Percentiles rank a stretch among this genome's conserved stretches.
These are phyloP conservation scores for Zymoseptoria passerinii DNA, from an alignment of 2,329 filamentous ascomycete species.

Conservation along the genomic window DNA sequence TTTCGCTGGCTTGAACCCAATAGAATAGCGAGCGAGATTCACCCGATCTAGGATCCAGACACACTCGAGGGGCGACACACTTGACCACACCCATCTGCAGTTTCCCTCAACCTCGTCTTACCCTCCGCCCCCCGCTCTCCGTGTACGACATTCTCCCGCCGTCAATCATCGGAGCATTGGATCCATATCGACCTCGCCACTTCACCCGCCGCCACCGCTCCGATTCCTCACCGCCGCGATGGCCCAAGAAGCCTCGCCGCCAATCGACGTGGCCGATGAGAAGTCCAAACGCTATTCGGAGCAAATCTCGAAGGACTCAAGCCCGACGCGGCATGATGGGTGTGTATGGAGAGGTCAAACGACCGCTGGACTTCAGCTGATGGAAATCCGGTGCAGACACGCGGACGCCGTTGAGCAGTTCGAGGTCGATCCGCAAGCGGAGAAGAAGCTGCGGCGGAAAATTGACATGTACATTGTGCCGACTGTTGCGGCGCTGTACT, in stretches of 20 bases:
- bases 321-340: background rate
- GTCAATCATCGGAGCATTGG: background rate
- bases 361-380: background rate
- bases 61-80: too few relatives aligned
- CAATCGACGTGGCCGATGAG: background rate
- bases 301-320: background rate
- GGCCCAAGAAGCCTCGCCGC: background rate
- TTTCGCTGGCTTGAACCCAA: too few relatives aligned
- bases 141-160: background rate
- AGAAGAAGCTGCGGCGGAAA: constrained; percentile 52
- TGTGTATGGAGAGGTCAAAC: background rate
- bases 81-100: too few relatives aligned
- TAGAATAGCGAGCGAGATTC: too few relatives aligned
- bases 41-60: too few relatives aligned
- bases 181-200: background rate
- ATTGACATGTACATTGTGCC: constrained; percentile 60
- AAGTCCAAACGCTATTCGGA: background rate
- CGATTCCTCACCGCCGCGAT: background rate
- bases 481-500: constrained; percentile 57
- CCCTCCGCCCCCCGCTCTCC: too few relatives aligned
- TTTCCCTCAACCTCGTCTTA: too few relatives aligned
- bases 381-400: background rate
- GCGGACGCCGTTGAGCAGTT: background rate
- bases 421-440: constrained; percentile 48
- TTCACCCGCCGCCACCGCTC: background rate